Conservation (phyloP, 2,329 filamentous ascomycete genomes). For the Aspergillus luchuensis region DNA sequence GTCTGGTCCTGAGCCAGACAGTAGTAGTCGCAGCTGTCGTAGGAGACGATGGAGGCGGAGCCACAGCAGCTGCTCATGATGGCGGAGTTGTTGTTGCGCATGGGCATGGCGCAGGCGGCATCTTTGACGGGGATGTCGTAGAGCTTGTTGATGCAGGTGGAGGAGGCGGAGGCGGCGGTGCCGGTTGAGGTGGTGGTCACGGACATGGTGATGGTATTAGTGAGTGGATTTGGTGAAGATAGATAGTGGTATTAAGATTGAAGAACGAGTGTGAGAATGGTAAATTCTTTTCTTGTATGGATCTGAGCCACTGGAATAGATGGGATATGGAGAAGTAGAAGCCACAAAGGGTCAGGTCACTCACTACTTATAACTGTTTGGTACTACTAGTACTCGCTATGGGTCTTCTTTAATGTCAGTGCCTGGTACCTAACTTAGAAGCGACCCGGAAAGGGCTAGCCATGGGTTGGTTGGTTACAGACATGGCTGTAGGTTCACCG, state of each 20-base stretch:
- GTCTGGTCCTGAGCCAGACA: constrained; percentile 26
- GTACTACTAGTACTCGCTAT: neutral
- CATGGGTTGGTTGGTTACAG: neutral
- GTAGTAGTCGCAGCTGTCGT: constrained; percentile 28
- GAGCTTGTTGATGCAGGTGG: constrained; percentile 24
- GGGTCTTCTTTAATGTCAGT: neutral
- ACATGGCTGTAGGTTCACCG: neutral
- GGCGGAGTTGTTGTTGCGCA: constrained; percentile 21
- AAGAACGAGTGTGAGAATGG: neutral
- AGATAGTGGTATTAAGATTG: neutral
- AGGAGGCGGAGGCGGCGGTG: constrained; percentile 20
- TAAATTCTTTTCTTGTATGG: no score
- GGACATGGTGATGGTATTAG: constrained; percentile 2
- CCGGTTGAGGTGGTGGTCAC: constrained; percentile 18
- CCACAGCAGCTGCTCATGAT: constrained; percentile 27
- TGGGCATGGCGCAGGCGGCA: constrained; percentile 30
- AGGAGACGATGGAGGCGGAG: constrained; percentile 23
- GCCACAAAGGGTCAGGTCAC: neutral
- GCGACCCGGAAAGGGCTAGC: neutral
- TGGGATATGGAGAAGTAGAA: neutral
- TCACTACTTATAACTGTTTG: no score
- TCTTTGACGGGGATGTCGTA: constrained; percentile 28
- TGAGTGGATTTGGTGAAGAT: neutral
- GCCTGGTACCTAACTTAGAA: neutral
- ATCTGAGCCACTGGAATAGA: neutral